Evolutionary conservation across 2,329 filamentous ascomycete genomes (phyloP), one percentile per base, ranked within the genome.

Genomic region (Xylariaceae sp.): DNA sequence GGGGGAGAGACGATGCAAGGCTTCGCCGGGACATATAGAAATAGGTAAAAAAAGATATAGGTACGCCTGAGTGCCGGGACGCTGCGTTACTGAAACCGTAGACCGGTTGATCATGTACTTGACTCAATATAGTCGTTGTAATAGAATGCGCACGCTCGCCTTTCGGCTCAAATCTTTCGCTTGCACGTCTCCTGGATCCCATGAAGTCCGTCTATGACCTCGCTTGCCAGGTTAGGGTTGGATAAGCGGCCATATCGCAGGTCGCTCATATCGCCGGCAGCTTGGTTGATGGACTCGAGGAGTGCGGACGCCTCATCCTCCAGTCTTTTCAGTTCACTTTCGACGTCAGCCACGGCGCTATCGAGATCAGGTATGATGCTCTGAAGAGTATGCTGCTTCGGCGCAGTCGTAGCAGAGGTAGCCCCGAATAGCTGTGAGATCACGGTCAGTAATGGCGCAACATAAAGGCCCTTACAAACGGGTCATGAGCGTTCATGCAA

Each of bases 231-330:
- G 60, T 84, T 79, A 18, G 79, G 73, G 63, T 89, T 88, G 42
- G 83, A 80, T 59, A 94, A 82, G 57, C 86, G 86, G 44, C 92
- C 91, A 69, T 94, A 93, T 51, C 89, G 85, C 57, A 96, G 78
- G 73, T 95, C 90, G 73, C 90, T 95, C 71, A 96, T 76, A 52
- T 83, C 84, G 37, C 88, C 88, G 13, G 94, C 82, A 0, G 82
- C 87, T 58, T 84, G 80, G 64, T 81, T 80, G 55, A 94, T 81
- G 9, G 84, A 82, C 3, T 81, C 77, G 4, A 88, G 73, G 2
- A 91, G 75, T 1, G 72, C 71, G 0, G 79, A 78, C 56, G 88
- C 84, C 65, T 93, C 87, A 39, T 81, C 76, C 66, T 90, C 83
- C 3, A 92, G 77, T 45, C 76, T 78, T 59, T 79, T 76, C 57